phyloP scores from a whole-genome alignment of 495 filamentous ascomycete species.

The Aspergillus baeticus region DNA sequence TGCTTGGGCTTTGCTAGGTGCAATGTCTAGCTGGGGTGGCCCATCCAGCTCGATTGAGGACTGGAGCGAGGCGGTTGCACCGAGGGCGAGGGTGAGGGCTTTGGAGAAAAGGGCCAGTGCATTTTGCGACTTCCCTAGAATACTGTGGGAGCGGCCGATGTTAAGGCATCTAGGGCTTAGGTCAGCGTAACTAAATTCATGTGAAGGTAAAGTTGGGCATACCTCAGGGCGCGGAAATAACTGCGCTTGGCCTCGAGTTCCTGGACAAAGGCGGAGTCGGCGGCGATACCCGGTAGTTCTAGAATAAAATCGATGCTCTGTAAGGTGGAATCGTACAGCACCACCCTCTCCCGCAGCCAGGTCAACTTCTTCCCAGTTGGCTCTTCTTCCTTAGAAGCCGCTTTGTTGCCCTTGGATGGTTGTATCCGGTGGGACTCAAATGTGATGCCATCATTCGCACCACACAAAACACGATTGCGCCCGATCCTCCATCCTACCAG shows the following conservation, averaged over 20 bases:
- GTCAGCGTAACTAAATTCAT: background rate
- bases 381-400: slow-evolving; percentile 57
- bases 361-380: slow-evolving; percentile 67
- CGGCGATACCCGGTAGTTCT: slow-evolving; percentile 86
- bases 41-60: slow-evolving; percentile 31
- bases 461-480: slow-evolving; percentile 84
- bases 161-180: slow-evolving; percentile 66
- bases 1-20: slow-evolving; percentile 49
- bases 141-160: slow-evolving; percentile 78
- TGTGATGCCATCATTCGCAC: slow-evolving; percentile 68
- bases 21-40: slow-evolving; percentile 59
- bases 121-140: slow-evolving; percentile 70
- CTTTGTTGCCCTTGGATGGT: slow-evolving; percentile 42
- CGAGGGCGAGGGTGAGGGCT: slow-evolving; percentile 55
- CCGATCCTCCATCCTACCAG: slow-evolving; percentile 94
- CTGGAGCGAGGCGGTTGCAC: slow-evolving; percentile 35
- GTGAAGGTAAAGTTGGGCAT: slow-evolving; percentile 21
- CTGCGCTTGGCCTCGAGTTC: slow-evolving; percentile 74
- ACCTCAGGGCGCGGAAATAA: slow-evolving; percentile 91
- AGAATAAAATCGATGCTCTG: slow-evolving; percentile 87
- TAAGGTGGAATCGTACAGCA: slow-evolving; percentile 89
- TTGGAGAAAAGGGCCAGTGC: slow-evolving; percentile 81
- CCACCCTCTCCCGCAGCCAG: slow-evolving; percentile 80
- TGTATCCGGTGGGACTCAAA: slow-evolving; percentile 56
- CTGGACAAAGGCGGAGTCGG: slow-evolving; percentile 70